Evolutionary conservation across 495 filamentous ascomycete genomes (phyloP).

Genomic region (Penicillium paradoxum): DNA sequence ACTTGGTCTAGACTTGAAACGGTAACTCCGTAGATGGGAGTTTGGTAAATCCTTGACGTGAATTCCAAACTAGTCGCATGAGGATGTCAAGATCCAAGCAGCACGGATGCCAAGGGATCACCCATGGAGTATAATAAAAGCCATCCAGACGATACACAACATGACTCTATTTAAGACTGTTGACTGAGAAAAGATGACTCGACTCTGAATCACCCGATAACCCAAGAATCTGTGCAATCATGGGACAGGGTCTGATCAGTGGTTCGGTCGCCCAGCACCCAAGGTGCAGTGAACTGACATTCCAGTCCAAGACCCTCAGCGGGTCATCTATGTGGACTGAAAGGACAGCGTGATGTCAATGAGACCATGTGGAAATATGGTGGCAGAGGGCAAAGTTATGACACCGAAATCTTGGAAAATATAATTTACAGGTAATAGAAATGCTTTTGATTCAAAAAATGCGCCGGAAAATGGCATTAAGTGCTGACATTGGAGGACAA

Average conservation of each 20-base stretch:
- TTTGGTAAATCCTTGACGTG: neutral
- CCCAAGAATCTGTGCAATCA: slow-evolving; percentile 2
- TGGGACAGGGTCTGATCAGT: slow-evolving; percentile 5
- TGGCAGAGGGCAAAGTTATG: neutral
- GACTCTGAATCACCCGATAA: slow-evolving; percentile 5
- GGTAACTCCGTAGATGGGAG: neutral
- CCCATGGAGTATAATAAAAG: neutral
- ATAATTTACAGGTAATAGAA: neutral
- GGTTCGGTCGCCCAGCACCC: neutral
- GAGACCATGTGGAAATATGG: neutral
- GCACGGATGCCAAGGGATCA: slow-evolving; percentile 3
- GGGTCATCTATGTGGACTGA: neutral
- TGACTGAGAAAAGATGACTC: neutral
- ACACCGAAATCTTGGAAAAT: neutral
- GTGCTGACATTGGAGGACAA: neutral
- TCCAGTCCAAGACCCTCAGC: slow-evolving; percentile 10
- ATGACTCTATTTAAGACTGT: neutral
- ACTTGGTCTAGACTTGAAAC: neutral
- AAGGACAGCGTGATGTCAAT: slow-evolving; percentile 1
- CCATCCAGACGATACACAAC: neutral
- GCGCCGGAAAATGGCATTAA: slow-evolving; percentile 2
- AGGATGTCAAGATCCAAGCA: slow-evolving; percentile 1
- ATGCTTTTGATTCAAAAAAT: slow-evolving; percentile 2
- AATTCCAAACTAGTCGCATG: neutral
- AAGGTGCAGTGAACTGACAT: slow-evolving; percentile 2